Evolutionary conservation across 768 basidiomycete species (phyloP).

Genomic region (Lactarius evosmus): DNA sequence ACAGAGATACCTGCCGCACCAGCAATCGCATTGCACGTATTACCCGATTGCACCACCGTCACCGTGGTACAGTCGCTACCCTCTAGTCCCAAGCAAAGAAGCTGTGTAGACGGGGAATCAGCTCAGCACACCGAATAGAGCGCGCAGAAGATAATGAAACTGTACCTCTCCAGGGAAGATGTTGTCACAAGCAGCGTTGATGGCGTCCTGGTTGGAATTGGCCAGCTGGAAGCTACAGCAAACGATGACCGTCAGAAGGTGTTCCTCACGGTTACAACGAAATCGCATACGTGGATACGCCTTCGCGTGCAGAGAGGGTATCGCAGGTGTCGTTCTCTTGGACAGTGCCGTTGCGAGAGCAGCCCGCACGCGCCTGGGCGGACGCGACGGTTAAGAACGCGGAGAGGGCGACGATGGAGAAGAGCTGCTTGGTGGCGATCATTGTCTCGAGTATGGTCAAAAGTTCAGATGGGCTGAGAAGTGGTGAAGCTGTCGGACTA

Average conservation of each 20-base stretch:
- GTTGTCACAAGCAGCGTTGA: conserved; percentile 56
- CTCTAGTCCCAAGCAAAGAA: conserved; percentile 53
- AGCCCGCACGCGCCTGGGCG: conserved; percentile 32
- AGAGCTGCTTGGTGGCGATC: conserved; percentile 1
- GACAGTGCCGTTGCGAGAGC: conserved; percentile 52
- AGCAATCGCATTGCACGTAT: conserved; percentile 50
- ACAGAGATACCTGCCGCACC: conserved; percentile 42
- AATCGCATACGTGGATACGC: conserved; percentile 44
- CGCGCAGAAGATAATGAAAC: background rate
- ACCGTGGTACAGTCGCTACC: conserved; percentile 56
- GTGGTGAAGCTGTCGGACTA: background rate
- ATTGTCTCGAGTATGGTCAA: background rate
- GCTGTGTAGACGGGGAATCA: background rate
- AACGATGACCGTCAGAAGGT: background rate
- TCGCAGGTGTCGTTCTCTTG: conserved; percentile 53
- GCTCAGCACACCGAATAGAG: background rate
- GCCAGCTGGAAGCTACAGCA: conserved; percentile 54
- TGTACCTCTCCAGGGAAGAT: conserved; percentile 48
- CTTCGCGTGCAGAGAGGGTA: conserved; percentile 45
- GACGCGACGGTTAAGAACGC: conserved; percentile 4
- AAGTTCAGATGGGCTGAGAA: background rate
- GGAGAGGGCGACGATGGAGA: conserved; percentile 4
- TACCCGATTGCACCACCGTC: conserved; percentile 46
- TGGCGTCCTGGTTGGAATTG: conserved; percentile 44
- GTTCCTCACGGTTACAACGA: background rate